These are phyloP conservation scores for Sphenostylis stenocarpa DNA, from an alignment of 306 rosid genomes.

Conservation along the genomic window DNA sequence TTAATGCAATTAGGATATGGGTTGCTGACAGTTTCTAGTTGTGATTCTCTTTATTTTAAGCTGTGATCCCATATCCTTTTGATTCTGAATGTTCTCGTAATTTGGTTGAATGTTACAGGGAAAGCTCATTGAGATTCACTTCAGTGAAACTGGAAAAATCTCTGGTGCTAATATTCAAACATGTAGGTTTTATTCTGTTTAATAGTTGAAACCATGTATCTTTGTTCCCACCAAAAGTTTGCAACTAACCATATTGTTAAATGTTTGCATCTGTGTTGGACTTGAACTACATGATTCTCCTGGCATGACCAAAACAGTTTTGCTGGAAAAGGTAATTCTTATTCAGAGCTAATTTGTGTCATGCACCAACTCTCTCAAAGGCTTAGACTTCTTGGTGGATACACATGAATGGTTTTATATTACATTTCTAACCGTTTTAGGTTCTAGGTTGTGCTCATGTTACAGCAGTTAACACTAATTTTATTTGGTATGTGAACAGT, in stretches of 20 bases:
- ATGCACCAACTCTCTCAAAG: neutral
- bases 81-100: slow-evolving; percentile 24
- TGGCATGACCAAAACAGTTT: slow-evolving; percentile 51
- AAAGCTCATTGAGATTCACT: slow-evolving; percentile 90
- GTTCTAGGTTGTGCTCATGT: slow-evolving; percentile 6
- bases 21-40: slow-evolving; percentile 14
- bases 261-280: slow-evolving; percentile 35
- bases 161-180: slow-evolving; percentile 94
- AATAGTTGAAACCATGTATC: slow-evolving; percentile 13
- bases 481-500: slow-evolving; percentile 51
- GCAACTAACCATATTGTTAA: slow-evolving; percentile 41
- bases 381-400: neutral
- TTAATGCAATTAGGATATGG: neutral
- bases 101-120: slow-evolving; percentile 59
- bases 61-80: slow-evolving; percentile 17
- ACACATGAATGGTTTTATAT: neutral
- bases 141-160: slow-evolving; percentile 91
- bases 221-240: slow-evolving; percentile 22
- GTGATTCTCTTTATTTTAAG: slow-evolving; percentile 1
- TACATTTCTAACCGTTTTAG: neutral
- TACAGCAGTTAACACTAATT: slow-evolving; percentile 27
- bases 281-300: slow-evolving; percentile 28
- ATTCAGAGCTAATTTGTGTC: slow-evolving; percentile 24
- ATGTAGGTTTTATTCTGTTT: slow-evolving; percentile 61
- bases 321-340: slow-evolving; percentile 84